phyloP scores from a whole-genome alignment of 2,329 filamentous ascomycete species.

The Colletotrichum limetticola region DNA sequence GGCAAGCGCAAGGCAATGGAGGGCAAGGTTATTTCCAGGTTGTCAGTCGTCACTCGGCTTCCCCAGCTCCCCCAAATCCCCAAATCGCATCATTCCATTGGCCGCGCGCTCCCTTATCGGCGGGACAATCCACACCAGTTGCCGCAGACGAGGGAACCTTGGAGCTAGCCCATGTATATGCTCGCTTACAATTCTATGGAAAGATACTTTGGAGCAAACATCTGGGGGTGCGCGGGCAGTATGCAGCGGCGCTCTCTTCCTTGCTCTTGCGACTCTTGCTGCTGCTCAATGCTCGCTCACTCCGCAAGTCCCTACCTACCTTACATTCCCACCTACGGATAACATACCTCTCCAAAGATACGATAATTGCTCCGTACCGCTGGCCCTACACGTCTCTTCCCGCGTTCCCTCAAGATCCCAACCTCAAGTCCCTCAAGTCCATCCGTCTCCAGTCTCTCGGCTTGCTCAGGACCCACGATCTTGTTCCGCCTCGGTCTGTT shows the following conservation, averaged over 20 bases:
- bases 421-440: background rate
- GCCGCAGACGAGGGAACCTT: conserved; percentile 22
- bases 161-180: background rate
- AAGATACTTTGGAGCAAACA: background rate
- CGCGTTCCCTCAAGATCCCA: background rate
- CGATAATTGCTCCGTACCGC: background rate
- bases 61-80: background rate
- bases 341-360: background rate
- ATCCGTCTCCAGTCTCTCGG: background rate
- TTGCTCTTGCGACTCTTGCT: background rate
- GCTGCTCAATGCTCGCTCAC: background rate
- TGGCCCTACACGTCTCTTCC: background rate
- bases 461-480: conserved; percentile 19
- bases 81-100: conserved; percentile 19
- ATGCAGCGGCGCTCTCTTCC: background rate
- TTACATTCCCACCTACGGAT: background rate
- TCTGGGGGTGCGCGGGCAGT: background rate
- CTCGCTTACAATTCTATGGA: background rate
- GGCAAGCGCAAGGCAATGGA: background rate
- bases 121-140: conserved; percentile 14
- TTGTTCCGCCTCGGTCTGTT: conserved; percentile 13
- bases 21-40: background rate
- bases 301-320: background rate
- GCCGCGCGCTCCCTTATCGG: conserved; percentile 28
- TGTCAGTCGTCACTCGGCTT: background rate